Conservation (phyloP, 148 eudicot genomes). For the Limonium bicolor region DNA sequence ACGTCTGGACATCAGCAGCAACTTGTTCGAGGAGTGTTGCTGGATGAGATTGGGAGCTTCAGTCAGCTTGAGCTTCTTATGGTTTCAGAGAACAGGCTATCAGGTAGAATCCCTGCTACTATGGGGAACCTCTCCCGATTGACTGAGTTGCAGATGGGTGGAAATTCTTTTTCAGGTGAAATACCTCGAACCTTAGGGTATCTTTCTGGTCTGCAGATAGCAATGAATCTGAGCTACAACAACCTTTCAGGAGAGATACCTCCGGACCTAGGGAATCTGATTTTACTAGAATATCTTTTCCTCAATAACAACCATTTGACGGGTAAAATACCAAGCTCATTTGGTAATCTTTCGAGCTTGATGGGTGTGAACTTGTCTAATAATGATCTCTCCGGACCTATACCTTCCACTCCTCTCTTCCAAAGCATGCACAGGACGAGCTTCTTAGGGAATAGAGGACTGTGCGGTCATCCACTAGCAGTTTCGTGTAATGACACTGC, state of each 20-base stretch:
- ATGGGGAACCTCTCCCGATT: conserved; percentile 47
- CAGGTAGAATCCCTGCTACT: conserved; percentile 43
- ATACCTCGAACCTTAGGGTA: conserved; percentile 62
- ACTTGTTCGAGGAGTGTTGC: conserved; percentile 43
- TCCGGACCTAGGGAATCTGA: conserved; percentile 50
- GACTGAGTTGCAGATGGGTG: conserved; percentile 84
- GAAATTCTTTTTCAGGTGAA: conserved; percentile 55
- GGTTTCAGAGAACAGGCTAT: conserved; percentile 59
- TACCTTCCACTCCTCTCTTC: conserved; percentile 53
- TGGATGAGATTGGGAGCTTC: conserved; percentile 39
- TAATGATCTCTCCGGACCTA: conserved; percentile 53
- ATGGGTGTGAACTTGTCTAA: conserved; percentile 60
- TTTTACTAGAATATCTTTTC: conserved; percentile 53
- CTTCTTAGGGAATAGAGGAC: conserved; percentile 50
- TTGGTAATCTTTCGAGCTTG: conserved; percentile 50
- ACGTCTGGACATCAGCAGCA: conserved; percentile 74
- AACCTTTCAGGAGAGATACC: conserved; percentile 61
- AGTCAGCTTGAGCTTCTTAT: conserved; percentile 67
- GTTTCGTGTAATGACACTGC: conserved; percentile 14
- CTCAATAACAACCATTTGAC: conserved; percentile 61
- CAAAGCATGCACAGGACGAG: conserved; percentile 33
- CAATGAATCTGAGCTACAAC: conserved; percentile 69
- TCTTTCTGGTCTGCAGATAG: conserved; percentile 59
- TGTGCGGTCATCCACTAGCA: conserved; percentile 27
- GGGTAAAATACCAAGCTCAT: conserved; percentile 61